Conservation (phyloP, 116 monocot species). For the Posidonia oceanica region DNA sequence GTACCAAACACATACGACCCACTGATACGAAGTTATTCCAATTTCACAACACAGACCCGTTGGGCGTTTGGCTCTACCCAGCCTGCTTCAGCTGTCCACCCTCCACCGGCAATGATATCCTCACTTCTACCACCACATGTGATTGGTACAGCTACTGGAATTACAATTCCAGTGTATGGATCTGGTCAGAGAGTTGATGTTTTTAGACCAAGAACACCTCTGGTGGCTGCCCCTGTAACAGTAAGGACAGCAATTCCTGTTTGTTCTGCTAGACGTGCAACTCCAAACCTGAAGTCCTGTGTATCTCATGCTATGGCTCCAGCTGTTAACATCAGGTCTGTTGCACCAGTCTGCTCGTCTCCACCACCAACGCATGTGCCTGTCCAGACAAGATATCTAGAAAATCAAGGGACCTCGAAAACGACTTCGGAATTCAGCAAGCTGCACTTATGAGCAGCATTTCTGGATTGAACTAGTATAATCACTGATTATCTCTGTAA, state of each 20-base stretch:
- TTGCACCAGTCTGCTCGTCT: conserved; percentile 15
- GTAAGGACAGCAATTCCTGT: conserved; percentile 12
- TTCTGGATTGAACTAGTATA: conserved; percentile 9
- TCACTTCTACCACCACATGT: neutral
- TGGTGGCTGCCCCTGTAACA: conserved; percentile 8
- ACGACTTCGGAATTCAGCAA: conserved; percentile 12
- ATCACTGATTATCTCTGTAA: no score
- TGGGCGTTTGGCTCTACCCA: neutral
- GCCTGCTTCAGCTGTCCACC: neutral
- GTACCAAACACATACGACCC: neutral
- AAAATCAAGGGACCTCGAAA: conserved; percentile 3
- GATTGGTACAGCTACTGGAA: neutral
- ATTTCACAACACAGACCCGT: neutral
- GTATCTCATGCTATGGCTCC: conserved; percentile 13
- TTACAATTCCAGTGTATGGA: neutral
- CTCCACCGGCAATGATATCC: neutral
- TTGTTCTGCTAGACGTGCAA: conserved; percentile 6
- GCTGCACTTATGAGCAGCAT: conserved; percentile 29
- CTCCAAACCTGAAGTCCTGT: neutral
- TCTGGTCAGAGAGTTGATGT: neutral
- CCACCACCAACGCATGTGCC: conserved; percentile 3
- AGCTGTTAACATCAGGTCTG: conserved; percentile 23
- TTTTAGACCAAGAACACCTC: neutral
- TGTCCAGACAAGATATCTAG: neutral
- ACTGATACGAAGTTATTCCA: no score